Percentiles rank a stretch among this genome's conserved stretches.
Evolutionary conservation across 1,284 basidiomycete species (phyloP).

Genomic region (Fomitopsis schrenkii): DNA sequence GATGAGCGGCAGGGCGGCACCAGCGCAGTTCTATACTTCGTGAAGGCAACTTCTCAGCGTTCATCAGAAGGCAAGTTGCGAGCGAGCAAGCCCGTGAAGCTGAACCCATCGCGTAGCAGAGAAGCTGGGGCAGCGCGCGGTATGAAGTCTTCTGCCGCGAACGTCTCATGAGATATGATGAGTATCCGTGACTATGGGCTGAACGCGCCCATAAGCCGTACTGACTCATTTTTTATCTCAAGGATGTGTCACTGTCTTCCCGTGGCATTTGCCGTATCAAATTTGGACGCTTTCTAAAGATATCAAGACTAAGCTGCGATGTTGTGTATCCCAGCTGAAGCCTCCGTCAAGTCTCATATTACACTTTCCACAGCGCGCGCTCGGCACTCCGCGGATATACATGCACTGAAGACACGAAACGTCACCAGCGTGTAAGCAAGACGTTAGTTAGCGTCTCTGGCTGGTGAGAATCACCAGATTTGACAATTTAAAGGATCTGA

Average conservation of each 20-base stretch:
- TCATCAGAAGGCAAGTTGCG: background rate
- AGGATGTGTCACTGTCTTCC: too few relatives aligned
- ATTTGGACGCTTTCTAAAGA: too few relatives aligned
- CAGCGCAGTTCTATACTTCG: background rate
- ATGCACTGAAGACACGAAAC: too few relatives aligned
- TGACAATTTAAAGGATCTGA: background rate
- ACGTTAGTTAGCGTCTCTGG: background rate
- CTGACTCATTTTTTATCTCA: background rate
- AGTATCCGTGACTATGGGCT: background rate
- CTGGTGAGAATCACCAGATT: background rate
- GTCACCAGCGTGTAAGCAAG: too few relatives aligned
- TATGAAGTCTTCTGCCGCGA: background rate
- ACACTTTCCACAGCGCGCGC: too few relatives aligned
- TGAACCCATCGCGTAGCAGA: background rate
- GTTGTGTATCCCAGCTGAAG: too few relatives aligned
- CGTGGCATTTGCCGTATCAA: too few relatives aligned
- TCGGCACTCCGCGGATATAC: too few relatives aligned
- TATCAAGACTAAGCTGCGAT: too few relatives aligned
- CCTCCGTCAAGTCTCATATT: too few relatives aligned
- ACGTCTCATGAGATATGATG: background rate
- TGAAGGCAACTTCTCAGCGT: background rate
- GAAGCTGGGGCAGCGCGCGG: background rate
- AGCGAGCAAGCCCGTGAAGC: background rate
- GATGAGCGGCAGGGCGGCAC: background rate
- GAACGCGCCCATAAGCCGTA: background rate